Evolutionary conservation across 2,329 filamentous ascomycete genomes (phyloP).

Genomic region (Claviceps pazoutovae): DNA sequence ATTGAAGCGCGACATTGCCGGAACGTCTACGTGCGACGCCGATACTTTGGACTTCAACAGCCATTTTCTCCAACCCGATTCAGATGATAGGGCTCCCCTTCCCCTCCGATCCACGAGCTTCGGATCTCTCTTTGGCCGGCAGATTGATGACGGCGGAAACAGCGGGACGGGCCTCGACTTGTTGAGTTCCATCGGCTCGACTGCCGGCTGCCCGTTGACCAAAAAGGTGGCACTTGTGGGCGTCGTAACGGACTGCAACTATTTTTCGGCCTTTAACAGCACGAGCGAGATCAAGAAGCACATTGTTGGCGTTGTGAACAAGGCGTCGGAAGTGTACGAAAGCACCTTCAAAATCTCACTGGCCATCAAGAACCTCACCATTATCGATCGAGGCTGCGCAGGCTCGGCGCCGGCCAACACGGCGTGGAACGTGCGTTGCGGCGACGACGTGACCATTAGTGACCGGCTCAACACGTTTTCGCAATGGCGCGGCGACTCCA

Average conservation of each 20-base stretch:
- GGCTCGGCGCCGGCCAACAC: conserved; percentile 49
- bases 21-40: conserved; percentile 48
- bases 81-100: conserved; percentile 29
- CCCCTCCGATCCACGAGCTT: conserved; percentile 46
- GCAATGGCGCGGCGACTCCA: conserved; percentile 63
- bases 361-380: conserved; percentile 72
- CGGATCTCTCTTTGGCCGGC: conserved; percentile 55
- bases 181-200: conserved; percentile 62
- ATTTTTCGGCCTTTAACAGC: conserved; percentile 57
- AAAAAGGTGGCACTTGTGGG: conserved; percentile 84
- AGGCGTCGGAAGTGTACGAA: conserved; percentile 79
- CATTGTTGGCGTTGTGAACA: conserved; percentile 72
- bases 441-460: conserved; percentile 47
- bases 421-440: conserved; percentile 76
- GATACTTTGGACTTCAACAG: conserved; percentile 73
- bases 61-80: conserved; percentile 53
- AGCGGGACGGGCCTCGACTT: conserved; percentile 59
- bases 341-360: conserved; percentile 88
- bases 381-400: conserved; percentile 64
- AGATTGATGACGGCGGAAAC: conserved; percentile 58
- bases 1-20: conserved; percentile 43
- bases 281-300: conserved; percentile 50
- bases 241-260: conserved; percentile 85
- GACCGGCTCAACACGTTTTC: conserved; percentile 80
- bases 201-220: conserved; percentile 74